phyloP scores from a whole-genome alignment of 1,284 basidiomycete genomes.

The Pseudozyma sp. region DNA sequence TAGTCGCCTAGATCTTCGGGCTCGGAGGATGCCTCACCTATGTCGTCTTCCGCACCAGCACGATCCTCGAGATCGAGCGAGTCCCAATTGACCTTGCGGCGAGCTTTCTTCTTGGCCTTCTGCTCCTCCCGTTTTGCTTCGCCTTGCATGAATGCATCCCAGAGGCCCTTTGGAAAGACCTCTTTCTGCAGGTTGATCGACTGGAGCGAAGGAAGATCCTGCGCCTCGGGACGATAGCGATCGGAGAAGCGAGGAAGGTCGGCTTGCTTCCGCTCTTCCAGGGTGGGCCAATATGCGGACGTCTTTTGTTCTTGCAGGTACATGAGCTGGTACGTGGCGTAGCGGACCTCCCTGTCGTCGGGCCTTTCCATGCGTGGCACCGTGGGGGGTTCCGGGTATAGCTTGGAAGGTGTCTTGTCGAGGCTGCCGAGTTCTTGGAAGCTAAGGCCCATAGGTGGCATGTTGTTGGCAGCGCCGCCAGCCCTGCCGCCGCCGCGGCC shows the following conservation, averaged over 20 bases:
- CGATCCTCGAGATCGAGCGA: slow-evolving; percentile 57
- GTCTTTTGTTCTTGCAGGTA: slow-evolving; percentile 53
- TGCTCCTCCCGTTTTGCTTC: slow-evolving; percentile 54
- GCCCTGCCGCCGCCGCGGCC: slow-evolving; percentile 47
- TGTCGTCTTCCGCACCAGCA: slow-evolving; percentile 53
- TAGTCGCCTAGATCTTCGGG: slow-evolving; percentile 64
- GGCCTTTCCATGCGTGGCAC: slow-evolving; percentile 43
- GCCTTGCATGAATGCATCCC: slow-evolving; percentile 63
- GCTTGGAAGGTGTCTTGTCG: slow-evolving; percentile 55
- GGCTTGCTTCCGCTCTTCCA: slow-evolving; percentile 46
- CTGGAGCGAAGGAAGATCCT: slow-evolving; percentile 53
- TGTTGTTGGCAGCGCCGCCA: slow-evolving; percentile 32
- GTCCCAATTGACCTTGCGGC: slow-evolving; percentile 60
- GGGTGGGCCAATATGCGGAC: slow-evolving; percentile 48
- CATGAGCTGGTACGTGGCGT: slow-evolving; percentile 52
- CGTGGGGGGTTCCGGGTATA: slow-evolving; percentile 43
- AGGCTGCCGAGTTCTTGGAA: slow-evolving; percentile 49
- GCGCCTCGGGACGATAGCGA: slow-evolving; percentile 56
- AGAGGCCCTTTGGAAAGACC: slow-evolving; percentile 63
- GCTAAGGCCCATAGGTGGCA: slow-evolving; percentile 48
- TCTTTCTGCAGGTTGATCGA: slow-evolving; percentile 55
- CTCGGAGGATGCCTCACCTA: slow-evolving; percentile 53
- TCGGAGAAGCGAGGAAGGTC: slow-evolving; percentile 62
- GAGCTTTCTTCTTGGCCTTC: slow-evolving; percentile 47
- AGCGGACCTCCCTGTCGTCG: slow-evolving; percentile 46